Conservation (phyloP, 129 eudicot genomes). For the Tagetes patula region DNA sequence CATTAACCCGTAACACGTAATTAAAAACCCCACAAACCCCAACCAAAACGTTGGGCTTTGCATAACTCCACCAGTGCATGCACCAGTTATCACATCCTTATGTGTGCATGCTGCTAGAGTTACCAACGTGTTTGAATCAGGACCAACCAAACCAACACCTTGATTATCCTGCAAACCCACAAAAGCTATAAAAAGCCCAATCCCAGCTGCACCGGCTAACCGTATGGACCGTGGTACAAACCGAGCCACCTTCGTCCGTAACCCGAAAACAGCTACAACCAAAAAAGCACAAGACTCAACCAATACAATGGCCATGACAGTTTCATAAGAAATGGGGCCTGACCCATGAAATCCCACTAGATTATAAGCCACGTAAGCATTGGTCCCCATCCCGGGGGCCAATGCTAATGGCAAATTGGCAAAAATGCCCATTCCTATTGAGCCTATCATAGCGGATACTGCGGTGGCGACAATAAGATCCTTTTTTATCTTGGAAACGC, state of each 20-base stretch:
- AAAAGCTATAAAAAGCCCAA: conserved; percentile 86
- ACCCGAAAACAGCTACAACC: conserved; percentile 57
- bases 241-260: conserved; percentile 71
- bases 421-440: conserved; percentile 75
- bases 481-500: conserved; percentile 49
- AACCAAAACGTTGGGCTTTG: conserved; percentile 85
- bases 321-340: conserved; percentile 64
- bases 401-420: conserved; percentile 74
- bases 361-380: conserved; percentile 79
- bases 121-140: conserved; percentile 59
- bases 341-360: conserved; percentile 89
- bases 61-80: conserved; percentile 63
- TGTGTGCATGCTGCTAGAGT: conserved; percentile 58
- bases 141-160: conserved; percentile 83
- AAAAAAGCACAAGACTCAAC: conserved; percentile 69
- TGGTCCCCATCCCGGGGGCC: conserved; percentile 95
- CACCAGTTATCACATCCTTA: conserved; percentile 52
- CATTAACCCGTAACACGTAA: conserved; percentile 69
- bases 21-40: conserved; percentile 59
- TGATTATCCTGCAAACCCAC: conserved; percentile 74
- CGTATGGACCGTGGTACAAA: conserved; percentile 66
- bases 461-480: conserved; percentile 81
- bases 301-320: conserved; percentile 77
- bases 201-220: conserved; percentile 67
- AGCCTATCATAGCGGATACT: conserved; percentile 74